These are phyloP conservation scores for Metarhizium humberi DNA, from an alignment of 2,329 filamentous ascomycete species.

Conservation along the genomic window DNA sequence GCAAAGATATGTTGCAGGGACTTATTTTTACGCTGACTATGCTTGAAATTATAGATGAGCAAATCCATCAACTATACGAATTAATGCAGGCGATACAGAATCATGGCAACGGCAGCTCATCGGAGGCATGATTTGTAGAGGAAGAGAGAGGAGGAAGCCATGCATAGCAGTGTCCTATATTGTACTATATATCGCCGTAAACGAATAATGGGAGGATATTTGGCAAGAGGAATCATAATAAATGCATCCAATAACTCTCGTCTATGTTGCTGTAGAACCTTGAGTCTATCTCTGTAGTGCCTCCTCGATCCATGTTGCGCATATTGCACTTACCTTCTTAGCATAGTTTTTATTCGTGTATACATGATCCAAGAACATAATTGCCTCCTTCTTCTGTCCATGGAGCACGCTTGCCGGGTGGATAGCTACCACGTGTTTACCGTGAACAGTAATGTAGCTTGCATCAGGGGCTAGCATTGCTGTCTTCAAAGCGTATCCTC, in stretches of 20 bases:
- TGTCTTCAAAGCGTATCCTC: conserved; percentile 51
- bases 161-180: neutral
- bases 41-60: conserved; percentile 56
- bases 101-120: conserved; percentile 16
- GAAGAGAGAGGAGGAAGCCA: neutral
- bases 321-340: conserved; percentile 54
- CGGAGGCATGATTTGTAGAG: conserved; percentile 13
- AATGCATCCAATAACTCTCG: neutral
- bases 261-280: neutral
- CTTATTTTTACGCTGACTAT: neutral
- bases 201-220: neutral
- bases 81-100: conserved; percentile 73
- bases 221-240: neutral
- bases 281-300: conserved; percentile 24
- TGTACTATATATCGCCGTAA: neutral
- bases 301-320: conserved; percentile 50
- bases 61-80: conserved; percentile 88
- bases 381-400: conserved; percentile 54
- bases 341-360: conserved; percentile 59
- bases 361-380: conserved; percentile 60
- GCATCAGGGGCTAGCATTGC: conserved; percentile 51
- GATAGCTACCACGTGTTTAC: conserved; percentile 51
- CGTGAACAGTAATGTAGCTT: conserved; percentile 50
- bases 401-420: conserved; percentile 56
- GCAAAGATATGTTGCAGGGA: neutral